phyloP scores from a whole-genome alignment of 2,329 filamentous ascomycete species.

The Aaosphaeria arxii region DNA sequence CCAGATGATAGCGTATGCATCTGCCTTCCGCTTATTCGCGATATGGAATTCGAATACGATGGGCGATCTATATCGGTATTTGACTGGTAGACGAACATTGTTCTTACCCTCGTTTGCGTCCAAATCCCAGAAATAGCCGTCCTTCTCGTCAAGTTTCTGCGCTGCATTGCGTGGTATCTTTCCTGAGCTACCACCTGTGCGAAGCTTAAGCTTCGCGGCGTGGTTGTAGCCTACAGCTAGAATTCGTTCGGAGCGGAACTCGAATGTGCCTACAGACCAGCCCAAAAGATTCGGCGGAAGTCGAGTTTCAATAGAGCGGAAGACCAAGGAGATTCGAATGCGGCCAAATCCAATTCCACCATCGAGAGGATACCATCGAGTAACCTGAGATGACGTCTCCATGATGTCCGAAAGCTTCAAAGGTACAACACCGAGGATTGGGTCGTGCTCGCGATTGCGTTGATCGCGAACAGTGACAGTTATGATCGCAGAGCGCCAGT shows the following conservation, averaged over 20 bases:
- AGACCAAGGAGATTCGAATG: constrained; percentile 81
- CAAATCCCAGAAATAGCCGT: constrained; percentile 60
- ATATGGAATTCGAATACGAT: constrained; percentile 84
- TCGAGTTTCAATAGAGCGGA: constrained; percentile 82
- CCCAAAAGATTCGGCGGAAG: constrained; percentile 83
- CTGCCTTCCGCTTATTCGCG: constrained; percentile 64
- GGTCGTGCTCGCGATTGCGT: constrained; percentile 87
- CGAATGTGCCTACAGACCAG: constrained; percentile 94
- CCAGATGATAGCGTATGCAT: constrained; percentile 81
- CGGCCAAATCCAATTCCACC: constrained; percentile 89
- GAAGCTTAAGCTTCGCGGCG: constrained; percentile 66
- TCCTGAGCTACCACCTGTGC: constrained; percentile 81
- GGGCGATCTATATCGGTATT: constrained; percentile 84
- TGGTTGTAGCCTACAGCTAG: constrained; percentile 62
- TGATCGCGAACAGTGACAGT: constrained; percentile 87
- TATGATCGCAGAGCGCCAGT: constrained; percentile 85
- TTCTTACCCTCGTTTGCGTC: constrained; percentile 49
- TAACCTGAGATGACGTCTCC: constrained; percentile 80
- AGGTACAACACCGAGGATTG: constrained; percentile 87
- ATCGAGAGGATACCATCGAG: constrained; percentile 93
- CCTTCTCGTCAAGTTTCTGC: constrained; percentile 56
- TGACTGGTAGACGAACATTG: constrained; percentile 76
- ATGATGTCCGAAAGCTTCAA: constrained; percentile 86
- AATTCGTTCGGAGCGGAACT: constrained; percentile 73
- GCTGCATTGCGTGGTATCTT: constrained; percentile 65